A percentile compares a stretch with the other conserved stretches of the same genome.
phyloP scores from a whole-genome alignment of 2,329 filamentous ascomycete genomes.

The Ambrosiella cleistominuta region DNA sequence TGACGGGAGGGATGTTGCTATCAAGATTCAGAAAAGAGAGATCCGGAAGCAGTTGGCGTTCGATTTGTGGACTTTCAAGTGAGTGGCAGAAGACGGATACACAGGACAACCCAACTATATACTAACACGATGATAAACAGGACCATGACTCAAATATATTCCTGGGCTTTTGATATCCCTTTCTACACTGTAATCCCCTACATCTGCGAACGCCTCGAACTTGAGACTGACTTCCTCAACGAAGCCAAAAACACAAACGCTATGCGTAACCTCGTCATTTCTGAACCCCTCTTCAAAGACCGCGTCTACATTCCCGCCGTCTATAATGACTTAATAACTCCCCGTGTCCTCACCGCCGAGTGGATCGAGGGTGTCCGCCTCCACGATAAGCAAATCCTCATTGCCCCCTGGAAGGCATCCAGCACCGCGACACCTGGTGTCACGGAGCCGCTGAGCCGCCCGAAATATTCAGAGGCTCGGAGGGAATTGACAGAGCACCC shows the following conservation, averaged over 20 bases:
- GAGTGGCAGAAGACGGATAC: conserved; percentile 19
- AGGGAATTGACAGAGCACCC: conserved; percentile 32
- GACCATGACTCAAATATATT: conserved; percentile 67
- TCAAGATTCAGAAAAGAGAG: conserved; percentile 94
- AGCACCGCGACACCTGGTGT: conserved; percentile 63
- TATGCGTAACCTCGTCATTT: conserved; percentile 61
- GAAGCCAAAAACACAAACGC: conserved; percentile 76
- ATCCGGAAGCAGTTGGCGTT: conserved; percentile 80
- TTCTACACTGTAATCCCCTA: conserved; percentile 83
- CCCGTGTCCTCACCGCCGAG: conserved; percentile 77
- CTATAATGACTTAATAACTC: conserved; percentile 66
- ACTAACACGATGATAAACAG: conserved; percentile 21
- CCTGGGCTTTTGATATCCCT: conserved; percentile 80
- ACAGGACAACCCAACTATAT: not conserved
- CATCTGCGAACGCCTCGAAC: conserved; percentile 73
- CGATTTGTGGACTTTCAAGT: conserved; percentile 94
- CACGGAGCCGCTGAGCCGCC: conserved; percentile 40
- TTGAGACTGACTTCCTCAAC: conserved; percentile 89
- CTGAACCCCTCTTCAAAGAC: conserved; percentile 57
- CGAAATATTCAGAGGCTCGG: conserved; percentile 30
- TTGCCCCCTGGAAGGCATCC: conserved; percentile 58
- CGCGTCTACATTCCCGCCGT: conserved; percentile 79
- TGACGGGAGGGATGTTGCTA: conserved; percentile 79
- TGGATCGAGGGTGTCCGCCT: conserved; percentile 93
- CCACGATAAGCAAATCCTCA: conserved; percentile 78